A percentile compares a stretch with the other conserved stretches of the same genome.
These are phyloP conservation scores for Russula brevipes DNA, from an alignment of 768 basidiomycete genomes.

Conservation along the genomic window DNA sequence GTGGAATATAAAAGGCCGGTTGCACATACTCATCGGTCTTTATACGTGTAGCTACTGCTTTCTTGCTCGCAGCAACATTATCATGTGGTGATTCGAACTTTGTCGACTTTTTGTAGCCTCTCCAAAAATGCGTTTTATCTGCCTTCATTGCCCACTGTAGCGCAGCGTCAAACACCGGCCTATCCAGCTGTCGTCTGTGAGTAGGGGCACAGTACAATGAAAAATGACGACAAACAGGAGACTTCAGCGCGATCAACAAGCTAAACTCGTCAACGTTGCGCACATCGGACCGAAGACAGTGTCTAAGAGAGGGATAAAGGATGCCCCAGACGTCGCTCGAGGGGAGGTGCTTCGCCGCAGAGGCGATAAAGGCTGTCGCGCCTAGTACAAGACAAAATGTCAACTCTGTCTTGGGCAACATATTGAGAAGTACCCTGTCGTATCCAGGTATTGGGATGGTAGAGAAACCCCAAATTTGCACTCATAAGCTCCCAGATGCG, in stretches of 20 bases:
- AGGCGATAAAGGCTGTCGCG: constrained; percentile 81
- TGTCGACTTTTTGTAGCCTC: constrained; percentile 42
- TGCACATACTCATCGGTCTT: constrained; percentile 76
- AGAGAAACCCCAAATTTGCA: constrained; percentile 80
- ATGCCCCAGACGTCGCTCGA: constrained; percentile 95
- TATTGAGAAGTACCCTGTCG: constrained; percentile 61
- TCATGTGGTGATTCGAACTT: constrained; percentile 68
- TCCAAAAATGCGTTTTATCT: constrained; percentile 79
- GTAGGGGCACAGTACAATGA: neutral
- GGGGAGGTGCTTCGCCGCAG: constrained; percentile 77
- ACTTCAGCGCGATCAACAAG: constrained; percentile 69
- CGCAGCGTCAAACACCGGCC: constrained; percentile 80
- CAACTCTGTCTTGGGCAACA: neutral
- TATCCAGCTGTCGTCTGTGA: constrained; percentile 39
- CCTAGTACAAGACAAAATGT: constrained; percentile 40
- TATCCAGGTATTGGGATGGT: constrained; percentile 95
- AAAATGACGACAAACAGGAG: constrained; percentile 52
- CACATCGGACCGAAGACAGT: constrained; percentile 82
- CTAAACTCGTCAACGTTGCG: constrained; percentile 65
- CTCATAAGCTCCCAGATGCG: constrained; percentile 97
- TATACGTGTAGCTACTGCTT: constrained; percentile 43
- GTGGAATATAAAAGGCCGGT: neutral
- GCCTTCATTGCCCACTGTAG: constrained; percentile 85
- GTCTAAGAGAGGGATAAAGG: constrained; percentile 83
- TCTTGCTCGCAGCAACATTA: constrained; percentile 62